Base-by-base conservation (phyloP, 306 rosid genomes). In the Nissolia schottii region DNA sequence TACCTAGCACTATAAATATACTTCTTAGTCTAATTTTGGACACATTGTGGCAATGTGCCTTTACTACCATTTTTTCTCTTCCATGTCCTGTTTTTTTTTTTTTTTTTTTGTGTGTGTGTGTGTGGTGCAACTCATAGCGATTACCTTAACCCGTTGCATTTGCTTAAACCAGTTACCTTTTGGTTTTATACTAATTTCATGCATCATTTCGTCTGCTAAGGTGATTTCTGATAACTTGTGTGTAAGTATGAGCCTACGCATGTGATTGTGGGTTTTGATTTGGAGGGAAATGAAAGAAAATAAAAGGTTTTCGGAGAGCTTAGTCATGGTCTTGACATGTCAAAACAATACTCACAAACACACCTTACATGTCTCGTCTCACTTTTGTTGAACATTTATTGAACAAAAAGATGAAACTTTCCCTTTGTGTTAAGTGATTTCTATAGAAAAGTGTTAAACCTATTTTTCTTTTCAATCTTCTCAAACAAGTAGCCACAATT, bases 21-120 rank as follows among this genome's bases (percentile, higher is more conserved):
- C 49, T 31, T n/a, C n/a, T 41, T 61, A 65, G 23, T 79, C 71
- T 49, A 79, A 25, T 28, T 67, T 79, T 65, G 68, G 60, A 43
- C 20, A 50, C 29, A 27, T 27, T 35, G 25, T 37, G 50, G 50
- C 23, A 25, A 14, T 46, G 25, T 37, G 59, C 22, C 50, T 34
- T 65, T 50, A 15, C 19, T 12, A 27, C 35, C 53, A 23, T 6
- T 40, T 32, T 56, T n/a, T n/a, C n/a, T n/a, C n/a, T n/a, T n/a
- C n/a, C n/a, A n/a, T n/a, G n/a, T n/a, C n/a, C n/a, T n/a, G n/a
- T n/a, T n/a, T 25, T 25, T 15, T 68, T 5, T 16, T 7, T 11
- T 7, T 28, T 14, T 37, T 41, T 51, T 22, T 51, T 49, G 58
- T 77, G 15, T 41, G 43, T 25, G 34, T 60, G 43, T 59, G 57